Evolutionary conservation across 148 eudicot species (phyloP), one percentile per base, ranked within the genome.

Genomic region (Rhododendron molle): DNA sequence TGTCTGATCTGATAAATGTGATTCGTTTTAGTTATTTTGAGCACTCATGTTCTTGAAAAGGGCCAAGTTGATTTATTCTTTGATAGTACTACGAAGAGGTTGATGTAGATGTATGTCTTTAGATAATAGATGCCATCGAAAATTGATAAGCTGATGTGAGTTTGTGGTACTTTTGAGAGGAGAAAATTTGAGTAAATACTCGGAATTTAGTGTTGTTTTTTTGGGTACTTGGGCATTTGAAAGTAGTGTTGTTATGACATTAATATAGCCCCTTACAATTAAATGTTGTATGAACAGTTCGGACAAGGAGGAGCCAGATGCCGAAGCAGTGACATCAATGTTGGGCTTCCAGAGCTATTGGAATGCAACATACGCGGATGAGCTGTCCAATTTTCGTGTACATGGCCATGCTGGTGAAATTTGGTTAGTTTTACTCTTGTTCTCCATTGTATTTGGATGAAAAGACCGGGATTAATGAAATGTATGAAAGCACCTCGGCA

Each of bases 361-460:
- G 99, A 98, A 97, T 84, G 85, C 96, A 20, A 81, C 98, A 13
- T 97, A 97, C 83, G 92, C 96, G 8, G 96, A 93, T 79, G 99
- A 97, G 90, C 88, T 97, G 83, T 88, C 94, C 18, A 95, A 97
- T 88, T 97, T 97, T 85, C 94, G 98, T 50, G 96, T 95, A 43
- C 99, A 95, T 85, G 99, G 99, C n/a, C 98, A 95, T 91, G 88
- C 97, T 85, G 99, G 99, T 87, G 99, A 97, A 94, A 92, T 97
- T 88, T 97, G 99, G 99, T 97, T 85, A 52, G 98, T 88, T 76
- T 86, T 36, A 16, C 20, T 71, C 76, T 71, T 30, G 76, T 71
- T 32, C 36, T 14, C 26, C 74, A 46, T 38, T 73, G 18, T 46
- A 15, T 38, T 74, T 26, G 13, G 36, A 69, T 49, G 46, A 23